Percentiles rank a stretch among this genome's conserved stretches.
These are phyloP conservation scores for Macrolepiota dolichaula DNA, from an alignment of 768 basidiomycete genomes.

Conservation along the genomic window DNA sequence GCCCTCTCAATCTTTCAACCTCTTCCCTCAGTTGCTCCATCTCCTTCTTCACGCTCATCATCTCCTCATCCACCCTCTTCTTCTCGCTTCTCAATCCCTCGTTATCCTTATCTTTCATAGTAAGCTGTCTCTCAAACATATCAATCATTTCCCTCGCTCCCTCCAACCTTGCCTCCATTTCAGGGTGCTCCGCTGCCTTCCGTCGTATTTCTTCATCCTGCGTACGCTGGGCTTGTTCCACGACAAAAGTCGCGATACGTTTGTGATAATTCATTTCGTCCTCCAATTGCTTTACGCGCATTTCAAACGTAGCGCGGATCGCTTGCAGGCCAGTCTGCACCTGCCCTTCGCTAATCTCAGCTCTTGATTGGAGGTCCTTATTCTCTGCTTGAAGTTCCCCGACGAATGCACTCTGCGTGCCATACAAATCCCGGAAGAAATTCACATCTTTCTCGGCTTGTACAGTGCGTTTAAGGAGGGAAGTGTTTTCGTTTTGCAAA, in stretches of 20 bases:
- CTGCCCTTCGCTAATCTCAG: constrained; percentile 49
- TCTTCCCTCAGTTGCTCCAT: constrained; percentile 15
- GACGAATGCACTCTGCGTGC: constrained; percentile 39
- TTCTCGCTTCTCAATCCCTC: constrained; percentile 10
- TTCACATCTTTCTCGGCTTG: constrained; percentile 44
- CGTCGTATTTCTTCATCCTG: constrained; percentile 53
- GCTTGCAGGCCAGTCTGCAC: constrained; percentile 50
- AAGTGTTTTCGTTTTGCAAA: constrained; percentile 32
- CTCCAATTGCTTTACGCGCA: constrained; percentile 43
- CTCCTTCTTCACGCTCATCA: constrained; percentile 14
- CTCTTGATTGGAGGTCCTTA: constrained; percentile 41
- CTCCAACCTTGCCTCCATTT: constrained; percentile 31
- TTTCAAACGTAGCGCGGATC: constrained; percentile 48
- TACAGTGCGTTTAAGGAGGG: constrained; percentile 24
- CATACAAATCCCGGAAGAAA: constrained; percentile 55
- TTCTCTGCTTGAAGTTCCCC: constrained; percentile 47
- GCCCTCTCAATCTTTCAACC: constrained; percentile 20
- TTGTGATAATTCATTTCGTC: constrained; percentile 46
- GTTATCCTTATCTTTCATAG: constrained; percentile 8
- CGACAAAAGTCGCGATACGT: constrained; percentile 42
- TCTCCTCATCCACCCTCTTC: constrained; percentile 7
- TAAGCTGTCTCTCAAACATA: constrained; percentile 1
- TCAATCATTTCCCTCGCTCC: constrained; percentile 7
- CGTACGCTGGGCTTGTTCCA: constrained; percentile 55
- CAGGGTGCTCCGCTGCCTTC: constrained; percentile 56